Evolutionary conservation across 176 grass and related monocot species (phyloP), one percentile per base, ranked within the genome.

Genomic region (Eremochloa ophiuroides): DNA sequence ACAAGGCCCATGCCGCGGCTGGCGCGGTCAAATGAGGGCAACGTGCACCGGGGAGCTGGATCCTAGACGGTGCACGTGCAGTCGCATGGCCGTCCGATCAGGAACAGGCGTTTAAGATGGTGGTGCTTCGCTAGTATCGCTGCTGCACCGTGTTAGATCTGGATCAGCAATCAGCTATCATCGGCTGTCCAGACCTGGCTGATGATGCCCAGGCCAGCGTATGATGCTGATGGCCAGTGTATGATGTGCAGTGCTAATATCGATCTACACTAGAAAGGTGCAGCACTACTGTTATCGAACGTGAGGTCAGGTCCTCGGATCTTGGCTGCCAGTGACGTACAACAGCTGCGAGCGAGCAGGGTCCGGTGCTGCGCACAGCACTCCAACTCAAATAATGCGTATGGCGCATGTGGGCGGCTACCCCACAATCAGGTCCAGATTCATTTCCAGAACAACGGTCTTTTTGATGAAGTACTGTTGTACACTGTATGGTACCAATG

Each of bases 1-100:
- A 58, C 55, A 13, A 59, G 60, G 60, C 26, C 77, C 63, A 68
- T 37, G 63, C 44, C 31, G 77, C 8, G 6, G 17, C 17, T 17
- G 47, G 50, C 22, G 53, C 78, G 71, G 81, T 88, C 75, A 84
- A 84, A 84, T 83, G 86, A 30, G 38, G 75, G 75, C 81, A 84
- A 84, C 81, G 63, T 84, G 86, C 81, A 17, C 12, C 66, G 13
- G 20, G 43, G 73, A 78, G 39, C 74, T 72, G 55, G 75, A 48
- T 83, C 81, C 81, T 40, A 68, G 76, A 22, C 51, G 44, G 33
- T 14, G 82, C 87, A 81, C 77, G 86, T 84, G 81, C 76, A 30
- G 34, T 14, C 7, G 81, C 58, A 22, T 61, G 31, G 20, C 35
- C 87, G 82, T 38, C 67, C n/a, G 75, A 83, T 83, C 74, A 3